Percentiles rank a stretch among this genome's conserved stretches.
Conservation (phyloP, 805 yeast species). For the Starmerella bacillaris region DNA sequence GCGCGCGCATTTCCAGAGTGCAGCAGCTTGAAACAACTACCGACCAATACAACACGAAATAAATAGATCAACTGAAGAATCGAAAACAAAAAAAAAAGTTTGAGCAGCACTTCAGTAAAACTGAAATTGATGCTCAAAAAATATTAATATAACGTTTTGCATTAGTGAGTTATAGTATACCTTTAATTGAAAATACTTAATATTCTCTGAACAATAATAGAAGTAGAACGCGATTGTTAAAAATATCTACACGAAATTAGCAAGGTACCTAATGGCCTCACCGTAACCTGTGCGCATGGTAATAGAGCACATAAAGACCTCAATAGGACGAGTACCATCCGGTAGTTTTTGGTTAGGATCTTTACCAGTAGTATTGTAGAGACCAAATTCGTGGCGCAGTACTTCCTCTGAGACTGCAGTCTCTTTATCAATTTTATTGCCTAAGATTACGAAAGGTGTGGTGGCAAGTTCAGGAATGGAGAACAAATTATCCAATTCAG, state of each 20-base stretch:
- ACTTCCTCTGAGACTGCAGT: conserved; percentile 90
- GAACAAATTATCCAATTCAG: conserved; percentile 83
- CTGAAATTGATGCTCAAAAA: too few species aligned
- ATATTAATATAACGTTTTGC: too few species aligned
- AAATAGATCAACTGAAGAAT: too few species aligned
- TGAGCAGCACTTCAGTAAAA: too few species aligned
- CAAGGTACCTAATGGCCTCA: conserved; percentile 95
- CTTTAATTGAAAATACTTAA: too few species aligned
- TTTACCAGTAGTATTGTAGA: conserved; percentile 81
- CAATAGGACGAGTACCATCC: conserved; percentile 65
- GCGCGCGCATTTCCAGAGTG: too few species aligned
- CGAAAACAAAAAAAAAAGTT: too few species aligned
- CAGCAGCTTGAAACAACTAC: too few species aligned
- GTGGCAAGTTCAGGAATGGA: conserved; percentile 75
- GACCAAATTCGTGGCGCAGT: conserved; percentile 73
- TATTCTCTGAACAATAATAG: too few species aligned
- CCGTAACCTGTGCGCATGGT: conserved; percentile 98
- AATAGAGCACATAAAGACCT: conserved; percentile 92
- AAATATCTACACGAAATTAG: conserved; percentile 61
- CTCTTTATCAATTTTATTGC: conserved; percentile 91
- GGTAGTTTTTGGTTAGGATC: conserved; percentile 50
- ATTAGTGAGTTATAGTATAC: too few species aligned
- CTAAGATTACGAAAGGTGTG: conserved; percentile 86
- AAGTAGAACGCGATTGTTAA: too few species aligned
- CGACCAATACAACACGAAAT: too few species aligned